phyloP scores from a whole-genome alignment of 441 rosid species.

The Erysimum cheiri region DNA sequence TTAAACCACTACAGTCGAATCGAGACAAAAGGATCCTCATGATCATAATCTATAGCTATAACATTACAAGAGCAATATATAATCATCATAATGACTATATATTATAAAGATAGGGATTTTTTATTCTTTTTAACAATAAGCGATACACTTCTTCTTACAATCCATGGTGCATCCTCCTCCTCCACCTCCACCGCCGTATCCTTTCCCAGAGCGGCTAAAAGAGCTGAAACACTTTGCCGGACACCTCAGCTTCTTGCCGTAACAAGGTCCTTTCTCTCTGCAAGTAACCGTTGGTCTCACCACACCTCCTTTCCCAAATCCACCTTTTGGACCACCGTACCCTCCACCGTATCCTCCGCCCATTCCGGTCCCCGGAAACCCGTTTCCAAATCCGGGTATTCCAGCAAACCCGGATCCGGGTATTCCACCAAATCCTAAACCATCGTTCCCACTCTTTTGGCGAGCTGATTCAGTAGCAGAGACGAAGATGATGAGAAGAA shows the following conservation, averaged over 20 bases:
- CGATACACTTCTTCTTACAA: conserved; percentile 90
- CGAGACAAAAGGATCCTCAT: conserved; percentile 35
- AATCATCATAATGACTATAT: conserved; percentile 36
- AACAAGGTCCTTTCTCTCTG: conserved; percentile 79
- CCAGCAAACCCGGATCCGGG: conserved; percentile 65
- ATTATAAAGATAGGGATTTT: conserved; percentile 11
- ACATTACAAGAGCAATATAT: conserved; percentile 31
- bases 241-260: conserved; percentile 81
- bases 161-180: conserved; percentile 96
- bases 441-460: conserved; percentile 50
- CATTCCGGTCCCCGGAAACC: conserved; percentile 45
- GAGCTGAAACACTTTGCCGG: conserved; percentile 92
- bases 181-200: conserved; percentile 88
- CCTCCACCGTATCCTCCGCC: conserved; percentile 86
- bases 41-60: conserved; percentile 28
- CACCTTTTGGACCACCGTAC: conserved; percentile 79
- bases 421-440: conserved; percentile 55
- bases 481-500: conserved; percentile 47
- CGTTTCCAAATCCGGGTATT: conserved; percentile 62
- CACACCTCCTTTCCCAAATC: conserved; percentile 66
- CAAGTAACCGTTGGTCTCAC: conserved; percentile 73
- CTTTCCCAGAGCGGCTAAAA: conserved; percentile 83
- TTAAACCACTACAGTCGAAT: conserved; percentile 16
- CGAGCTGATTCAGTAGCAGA: conserved; percentile 50
- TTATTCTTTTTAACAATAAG: conserved; percentile 60